phyloP scores from a whole-genome alignment of 2,329 filamentous ascomycete species.

The Tetracladium maxilliforme region DNA sequence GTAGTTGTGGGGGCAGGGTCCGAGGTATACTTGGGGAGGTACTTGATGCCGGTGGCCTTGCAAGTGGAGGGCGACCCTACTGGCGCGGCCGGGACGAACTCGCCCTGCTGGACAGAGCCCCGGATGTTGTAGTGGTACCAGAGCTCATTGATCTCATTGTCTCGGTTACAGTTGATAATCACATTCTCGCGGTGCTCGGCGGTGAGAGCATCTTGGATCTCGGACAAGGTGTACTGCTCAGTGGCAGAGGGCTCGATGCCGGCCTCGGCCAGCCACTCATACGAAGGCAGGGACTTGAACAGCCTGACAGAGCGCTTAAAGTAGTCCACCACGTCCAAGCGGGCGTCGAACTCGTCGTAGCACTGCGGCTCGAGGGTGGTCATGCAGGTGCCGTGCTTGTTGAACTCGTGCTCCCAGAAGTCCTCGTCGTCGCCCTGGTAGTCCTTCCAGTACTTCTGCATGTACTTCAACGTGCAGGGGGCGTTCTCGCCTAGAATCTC shows the following conservation, averaged over 20 bases:
- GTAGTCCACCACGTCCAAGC: slow-evolving; percentile 55
- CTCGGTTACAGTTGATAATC: slow-evolving; percentile 26
- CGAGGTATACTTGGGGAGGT: slow-evolving; percentile 37
- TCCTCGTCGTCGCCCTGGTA: slow-evolving; percentile 45
- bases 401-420: slow-evolving; percentile 65
- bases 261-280: slow-evolving; percentile 41
- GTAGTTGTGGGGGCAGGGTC: slow-evolving; percentile 7
- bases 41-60: slow-evolving; percentile 45
- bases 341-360: slow-evolving; percentile 42
- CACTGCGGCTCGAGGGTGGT: slow-evolving; percentile 52
- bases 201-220: slow-evolving; percentile 27
- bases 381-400: slow-evolving; percentile 62
- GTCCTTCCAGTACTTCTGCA: slow-evolving; percentile 61
- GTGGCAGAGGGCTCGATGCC: slow-evolving; percentile 36
- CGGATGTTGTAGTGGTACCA: slow-evolving; percentile 39
- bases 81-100: slow-evolving; percentile 19
- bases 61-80: slow-evolving; percentile 33
- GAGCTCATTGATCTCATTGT: slow-evolving; percentile 30
- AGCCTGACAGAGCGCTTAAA: slow-evolving; percentile 51
- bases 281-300: slow-evolving; percentile 50
- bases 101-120: slow-evolving; percentile 32
- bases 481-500: too few relatives aligned
- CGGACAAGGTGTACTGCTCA: slow-evolving; percentile 23
- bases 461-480: too few relatives aligned
- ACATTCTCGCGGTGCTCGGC: slow-evolving; percentile 26